Evolutionary conservation across 2,329 filamentous ascomycete species (phyloP), one percentile per base, ranked within the genome.

Genomic region (Pochonia chlamydosporia): DNA sequence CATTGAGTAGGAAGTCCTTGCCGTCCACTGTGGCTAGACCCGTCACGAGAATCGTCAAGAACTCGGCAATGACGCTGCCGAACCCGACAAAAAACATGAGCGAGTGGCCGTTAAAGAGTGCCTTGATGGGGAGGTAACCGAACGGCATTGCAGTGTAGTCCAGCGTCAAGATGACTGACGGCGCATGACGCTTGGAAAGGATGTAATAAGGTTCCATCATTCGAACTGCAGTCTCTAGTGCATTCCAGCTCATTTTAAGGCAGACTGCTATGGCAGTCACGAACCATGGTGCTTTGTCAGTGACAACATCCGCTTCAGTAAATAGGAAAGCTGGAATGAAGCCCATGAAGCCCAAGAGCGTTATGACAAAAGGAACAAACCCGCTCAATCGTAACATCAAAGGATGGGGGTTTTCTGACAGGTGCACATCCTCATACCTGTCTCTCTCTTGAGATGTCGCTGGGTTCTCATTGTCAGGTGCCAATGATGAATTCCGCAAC

Each of bases 151-250:
- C 82, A 1, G 83, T 85, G 62, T 89, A 89, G 63, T 89, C 85
- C 9, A 89, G 75, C 0, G 81, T 83, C 6, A 89, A 73, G 2
- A 80, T 84, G 53, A 74, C 78, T 6, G 84, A 71, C 1, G 81
- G 78, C 3, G 85, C 84, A 53, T 85, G 78, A 3, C 85, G 76
- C 44, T 72, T 72, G 13, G 79, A 84, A 2, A 89, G 75, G 49
- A 87, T 78, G 59, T 84, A 87, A 59, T 85, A 89, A 2, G 85
- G 85, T 62, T 89, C 84, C 63, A 88, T 79, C 74, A 88, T 83
- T 36, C 85, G 81, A 40, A 88, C 74, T 23, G 82, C 78, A 47
- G 78, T 83, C 57, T 89, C 86, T 51, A 89, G 71, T 3, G 79
- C 78, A 50, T 76, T 76, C 85, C 84, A 89, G 40, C 75, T 69